Base-by-base conservation (phyloP, 2,329 filamentous ascomycete genomes). In the Cyphellophora europaea region DNA sequence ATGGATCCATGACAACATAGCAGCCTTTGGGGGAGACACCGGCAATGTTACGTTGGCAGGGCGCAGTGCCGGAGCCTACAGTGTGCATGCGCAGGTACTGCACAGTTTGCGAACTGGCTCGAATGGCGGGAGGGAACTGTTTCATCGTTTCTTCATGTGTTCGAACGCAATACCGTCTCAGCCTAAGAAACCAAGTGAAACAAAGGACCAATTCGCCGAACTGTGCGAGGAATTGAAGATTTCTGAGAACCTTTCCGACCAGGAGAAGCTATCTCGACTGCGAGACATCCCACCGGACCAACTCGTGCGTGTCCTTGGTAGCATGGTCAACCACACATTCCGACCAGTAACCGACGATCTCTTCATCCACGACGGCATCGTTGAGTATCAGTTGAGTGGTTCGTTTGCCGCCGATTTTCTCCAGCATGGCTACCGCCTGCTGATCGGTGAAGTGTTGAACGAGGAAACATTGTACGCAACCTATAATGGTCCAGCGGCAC, bases 41-140 rank as follows among this genome's bases (percentile, higher is more conserved):
- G 45, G 52, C 0, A 55, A 57, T 33, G 52, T 63, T 21, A 56
- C 53, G 19, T 36, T 57, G 11, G 49, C 58, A 14, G 67, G 68
- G n/a, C 59, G 68, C 42, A 66, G 61, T 32, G 65, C 64, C 5
- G 68, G 67, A 16, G 66, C n/a, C n/a, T n/a, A n/a, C n/a, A n/a
- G n/a, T n/a, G 53, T 11, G 51, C 19, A n/a, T 28, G 18, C 21
- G 6, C 32, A 6, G n/a, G n/a, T n/a, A n/a, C n/a, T n/a, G n/a
- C n/a, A n/a, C n/a, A n/a, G n/a, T n/a, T n/a, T n/a, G n/a, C n/a
- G n/a, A n/a, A n/a, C n/a, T n/a, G n/a, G n/a, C n/a, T n/a, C n/a
- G n/a, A n/a, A n/a, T n/a, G n/a, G n/a, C n/a, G n/a, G n/a, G n/a
- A n/a, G n/a, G n/a, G n/a, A n/a, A n/a, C n/a, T n/a, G n/a, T 58